Base-by-base conservation (phyloP, 768 basidiomycete species). In the Kwoniella botswanensis region DNA sequence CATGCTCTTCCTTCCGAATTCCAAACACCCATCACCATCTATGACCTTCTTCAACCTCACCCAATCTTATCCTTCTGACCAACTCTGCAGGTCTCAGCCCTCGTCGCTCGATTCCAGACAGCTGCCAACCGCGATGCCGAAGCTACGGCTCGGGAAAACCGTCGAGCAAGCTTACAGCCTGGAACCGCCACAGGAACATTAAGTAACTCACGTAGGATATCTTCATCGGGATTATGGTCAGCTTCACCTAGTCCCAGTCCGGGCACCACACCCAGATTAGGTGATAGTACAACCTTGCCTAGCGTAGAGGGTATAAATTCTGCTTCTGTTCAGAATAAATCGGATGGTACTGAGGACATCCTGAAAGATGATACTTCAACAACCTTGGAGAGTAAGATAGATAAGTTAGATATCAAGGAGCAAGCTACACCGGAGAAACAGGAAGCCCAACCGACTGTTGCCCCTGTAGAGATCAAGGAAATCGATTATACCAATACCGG, bases 71-170 rank as follows among this genome's bases (percentile, higher is more conserved):
- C 15, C 43, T 21, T 22, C 15, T 21, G n/a, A 43, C 21, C 44
- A 29, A 50, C n/a, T 12, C 10, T 4, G 55, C 41, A 80, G 79
- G 79, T 80, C 3, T 78, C 76, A 7, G 71, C 76, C 21, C 72
- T 80, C 3, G 79, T 80, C 5, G 79, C 79, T 1, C 71, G 79
- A 4, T 80, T 78, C 58, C 77, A 78, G 56, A 80, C 74, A 4
- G 79, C 77, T 59, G 79, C 79, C 11, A 70, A 78, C 26, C 58
- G 70, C 26, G 75, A 78, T 57, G 68, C 67, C 55, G 76, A 73
- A 54, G 61, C 71, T 13, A 65, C 68, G 2, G 64, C 71, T 18
- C 68, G 74, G 0, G 65, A 71, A 63, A 60, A 50, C 9, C 35
- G 66, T 26, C 50, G 67, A 56, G 58, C 63, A 29, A 65, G 63